Evolutionary conservation across 495 filamentous ascomycete species (phyloP), one percentile per base, ranked within the genome.

Genomic region (Podospora fimiseda): DNA sequence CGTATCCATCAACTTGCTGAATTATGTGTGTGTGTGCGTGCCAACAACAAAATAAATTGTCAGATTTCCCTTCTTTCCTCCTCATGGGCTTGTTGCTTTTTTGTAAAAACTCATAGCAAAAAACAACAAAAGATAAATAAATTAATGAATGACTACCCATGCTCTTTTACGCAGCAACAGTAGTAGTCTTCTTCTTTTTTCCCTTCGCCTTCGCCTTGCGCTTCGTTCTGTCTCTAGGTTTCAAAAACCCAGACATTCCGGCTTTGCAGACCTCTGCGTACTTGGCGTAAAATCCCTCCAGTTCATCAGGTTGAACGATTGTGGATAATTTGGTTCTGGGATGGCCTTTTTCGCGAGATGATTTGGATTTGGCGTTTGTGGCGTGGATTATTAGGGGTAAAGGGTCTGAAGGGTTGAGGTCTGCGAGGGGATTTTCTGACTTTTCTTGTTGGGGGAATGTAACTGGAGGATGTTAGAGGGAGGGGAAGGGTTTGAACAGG

Each of bases 241-340:
- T 97, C 74, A 98, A n/a, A n/a, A n/a, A 60, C 22, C 80, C 74
- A 1, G 58, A 56, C 91, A 96, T 97, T 15, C 90, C 89, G 0
- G 76, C 70, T 73, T 93, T 96, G 67, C 90, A 95, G 6, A 89
- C 77, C 59, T 97, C 94, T n/a, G 90, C 90, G 69, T 97, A 98
- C 38, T 80, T 78, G 14, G 73, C 73, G 68, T 87, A 98, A 59
- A 98, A 98, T 0, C 65, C 71, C 37, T 95, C 89, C 3, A 96
- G 69, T 2, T 85, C 81, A 39, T 82, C 81, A 9, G 86, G 79
- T 43, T 83, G 74, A 11, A 97, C 89, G 2, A 96, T 62, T 0
- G 94, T 97, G 1, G 87, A 88, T 23, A 97, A 60, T 68, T 95
- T 96, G 56, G 88, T 71, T 69, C 88, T 95, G n/a, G n/a, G n/a